Conservation (phyloP, 2,329 filamentous ascomycete species). For the Fusarium xylarioides region DNA sequence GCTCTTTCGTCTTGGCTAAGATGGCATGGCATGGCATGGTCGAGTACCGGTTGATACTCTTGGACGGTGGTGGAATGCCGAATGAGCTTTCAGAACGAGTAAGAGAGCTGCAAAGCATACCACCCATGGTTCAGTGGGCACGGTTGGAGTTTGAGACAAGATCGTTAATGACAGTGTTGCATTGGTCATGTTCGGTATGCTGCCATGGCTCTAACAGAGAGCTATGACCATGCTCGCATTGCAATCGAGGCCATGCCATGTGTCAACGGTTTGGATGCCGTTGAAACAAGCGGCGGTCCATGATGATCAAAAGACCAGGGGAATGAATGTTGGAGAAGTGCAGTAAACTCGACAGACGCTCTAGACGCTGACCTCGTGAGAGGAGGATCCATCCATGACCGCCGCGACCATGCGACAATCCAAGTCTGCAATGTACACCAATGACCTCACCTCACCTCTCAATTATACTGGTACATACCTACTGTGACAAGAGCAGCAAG, state of each 20-base stretch:
- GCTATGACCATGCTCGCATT: not conserved
- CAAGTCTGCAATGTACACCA: constrained; percentile 24
- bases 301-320: constrained; percentile 11
- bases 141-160: constrained; percentile 3
- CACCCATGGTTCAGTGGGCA: not conserved
- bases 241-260: constrained; percentile 1
- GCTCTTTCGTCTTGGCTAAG: constrained; percentile 1
- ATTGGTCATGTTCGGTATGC: not conserved
- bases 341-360: constrained; percentile 7
- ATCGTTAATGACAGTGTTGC: not conserved
- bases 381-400: constrained; percentile 3
- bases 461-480: not conserved
- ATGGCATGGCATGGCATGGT: not conserved
- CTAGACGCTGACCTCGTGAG: constrained; percentile 7
- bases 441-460: constrained; percentile 44
- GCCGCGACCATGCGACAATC: constrained; percentile 22
- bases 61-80: constrained; percentile 24
- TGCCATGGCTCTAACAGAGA: not conserved
- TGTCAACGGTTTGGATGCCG: constrained; percentile 20
- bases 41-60: not conserved
- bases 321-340: constrained; percentile 18
- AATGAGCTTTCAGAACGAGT: not conserved
- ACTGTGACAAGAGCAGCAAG: constrained; percentile 4
- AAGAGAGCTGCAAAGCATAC: not conserved
- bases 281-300: constrained; percentile 21